Percentiles rank a stretch among this genome's conserved stretches.
Conservation (phyloP, 352 stramenopile species). For the Pythium phragmiticola region DNA sequence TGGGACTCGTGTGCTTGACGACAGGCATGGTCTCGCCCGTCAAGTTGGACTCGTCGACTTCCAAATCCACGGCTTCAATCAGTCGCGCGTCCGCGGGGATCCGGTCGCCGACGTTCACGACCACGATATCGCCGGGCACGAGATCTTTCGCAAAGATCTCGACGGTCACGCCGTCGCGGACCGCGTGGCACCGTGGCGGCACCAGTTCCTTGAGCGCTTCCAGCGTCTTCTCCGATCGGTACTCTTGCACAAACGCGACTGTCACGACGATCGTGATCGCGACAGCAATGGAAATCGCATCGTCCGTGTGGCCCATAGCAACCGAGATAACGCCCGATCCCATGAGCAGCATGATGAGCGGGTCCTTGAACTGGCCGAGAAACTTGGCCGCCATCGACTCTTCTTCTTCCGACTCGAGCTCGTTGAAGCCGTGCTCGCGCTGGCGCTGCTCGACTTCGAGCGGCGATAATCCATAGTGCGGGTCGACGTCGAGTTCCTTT, state of each 20-base stretch:
- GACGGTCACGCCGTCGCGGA: constrained; percentile 50
- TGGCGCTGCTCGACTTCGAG: constrained; percentile 58
- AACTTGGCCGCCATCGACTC: constrained; percentile 92
- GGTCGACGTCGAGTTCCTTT: constrained; percentile 63
- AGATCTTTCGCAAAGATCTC: constrained; percentile 79
- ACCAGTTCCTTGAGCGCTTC: constrained; percentile 81
- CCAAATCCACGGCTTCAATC: constrained; percentile 83
- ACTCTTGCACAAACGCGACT: constrained; percentile 93
- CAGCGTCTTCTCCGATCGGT: constrained; percentile 86
- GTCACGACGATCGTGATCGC: constrained; percentile 96
- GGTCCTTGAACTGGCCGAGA: constrained; percentile 95
- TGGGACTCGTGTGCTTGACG: constrained; percentile 56
- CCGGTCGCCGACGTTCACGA: constrained; percentile 92
- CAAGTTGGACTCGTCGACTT: constrained; percentile 94
- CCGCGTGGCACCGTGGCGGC: constrained; percentile 63
- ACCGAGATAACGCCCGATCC: constrained; percentile 90
- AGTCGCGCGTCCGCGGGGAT: constrained; percentile 92
- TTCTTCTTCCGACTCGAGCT: constrained; percentile 69
- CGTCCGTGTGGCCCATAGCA: constrained; percentile 92
- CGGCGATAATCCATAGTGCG: constrained; percentile 56
- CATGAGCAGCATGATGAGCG: constrained; percentile 96
- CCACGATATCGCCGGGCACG: constrained; percentile 83
- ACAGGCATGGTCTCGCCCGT: constrained; percentile 92
- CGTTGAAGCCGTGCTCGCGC: constrained; percentile 69
- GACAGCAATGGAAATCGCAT: constrained; percentile 95